Evolutionary conservation across 345 rosid genomes (phyloP).

Genomic region (Acer campestre): DNA sequence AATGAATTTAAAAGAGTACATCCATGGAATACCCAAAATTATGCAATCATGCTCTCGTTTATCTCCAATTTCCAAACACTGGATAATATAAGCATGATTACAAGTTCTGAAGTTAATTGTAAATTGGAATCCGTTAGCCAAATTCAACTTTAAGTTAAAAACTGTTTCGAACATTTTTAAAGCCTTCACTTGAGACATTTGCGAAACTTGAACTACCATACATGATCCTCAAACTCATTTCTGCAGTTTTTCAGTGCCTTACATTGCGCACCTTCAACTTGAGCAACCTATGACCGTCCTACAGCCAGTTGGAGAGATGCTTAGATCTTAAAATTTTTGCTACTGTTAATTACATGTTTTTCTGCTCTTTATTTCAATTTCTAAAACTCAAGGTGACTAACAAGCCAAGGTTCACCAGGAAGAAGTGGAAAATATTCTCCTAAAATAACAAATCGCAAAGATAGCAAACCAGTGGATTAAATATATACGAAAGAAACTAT

Average conservation of each 20-base stretch:
- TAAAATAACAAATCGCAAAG: background rate
- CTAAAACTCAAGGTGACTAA: too few species aligned
- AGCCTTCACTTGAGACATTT: background rate
- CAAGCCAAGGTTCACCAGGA: background rate
- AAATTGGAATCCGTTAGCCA: background rate
- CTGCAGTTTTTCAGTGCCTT: background rate
- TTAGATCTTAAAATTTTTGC: background rate
- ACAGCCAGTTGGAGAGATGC: background rate
- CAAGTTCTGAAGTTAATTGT: background rate
- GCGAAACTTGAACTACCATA: background rate
- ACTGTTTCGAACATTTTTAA: background rate
- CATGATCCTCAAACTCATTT: too few species aligned
- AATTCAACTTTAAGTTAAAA: background rate
- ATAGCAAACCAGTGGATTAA: background rate
- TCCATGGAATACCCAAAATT: background rate
- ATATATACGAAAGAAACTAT: background rate
- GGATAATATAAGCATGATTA: background rate
- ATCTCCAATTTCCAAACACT: background rate
- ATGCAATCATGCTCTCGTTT: background rate
- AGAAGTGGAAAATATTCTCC: background rate
- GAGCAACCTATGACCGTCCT: background rate
- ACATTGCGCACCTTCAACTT: background rate
- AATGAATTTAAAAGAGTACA: background rate
- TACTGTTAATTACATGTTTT: too few species aligned
- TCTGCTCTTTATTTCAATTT: too few species aligned